phyloP scores from a whole-genome alignment of 2,329 filamentous ascomycete genomes.

The Ophiostoma triangulosporum region DNA sequence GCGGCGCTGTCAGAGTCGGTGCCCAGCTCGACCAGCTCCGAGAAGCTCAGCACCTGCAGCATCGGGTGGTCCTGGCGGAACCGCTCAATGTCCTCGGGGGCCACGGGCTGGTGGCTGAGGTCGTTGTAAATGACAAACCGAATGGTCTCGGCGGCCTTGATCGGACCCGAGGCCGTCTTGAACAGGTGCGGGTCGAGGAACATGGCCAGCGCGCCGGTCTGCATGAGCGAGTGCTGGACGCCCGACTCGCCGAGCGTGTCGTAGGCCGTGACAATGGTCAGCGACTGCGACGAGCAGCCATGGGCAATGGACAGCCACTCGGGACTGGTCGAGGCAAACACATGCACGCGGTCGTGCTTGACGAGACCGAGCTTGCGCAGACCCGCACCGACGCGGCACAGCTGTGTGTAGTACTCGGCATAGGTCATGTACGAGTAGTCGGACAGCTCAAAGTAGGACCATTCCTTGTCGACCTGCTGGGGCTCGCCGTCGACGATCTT shows the following conservation, averaged over 20 bases:
- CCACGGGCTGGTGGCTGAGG: slow-evolving; percentile 34
- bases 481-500: slow-evolving; percentile 75
- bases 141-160: slow-evolving; percentile 43
- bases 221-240: slow-evolving; percentile 70
- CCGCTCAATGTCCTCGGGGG: slow-evolving; percentile 36
- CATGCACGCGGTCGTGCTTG: slow-evolving; percentile 55
- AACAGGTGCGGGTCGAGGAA: slow-evolving; percentile 75
- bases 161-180: slow-evolving; percentile 41
- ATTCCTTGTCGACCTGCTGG: slow-evolving; percentile 74
- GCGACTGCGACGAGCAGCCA: slow-evolving; percentile 64
- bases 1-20: slow-evolving; percentile 52
- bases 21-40: slow-evolving; percentile 42
- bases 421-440: slow-evolving; percentile 66
- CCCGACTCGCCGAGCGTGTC: slow-evolving; percentile 80
- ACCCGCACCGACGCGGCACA: slow-evolving; percentile 56
- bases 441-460: slow-evolving; percentile 78
- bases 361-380: slow-evolving; percentile 61
- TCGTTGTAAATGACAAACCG: slow-evolving; percentile 52
- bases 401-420: slow-evolving; percentile 60
- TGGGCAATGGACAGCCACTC: slow-evolving; percentile 80
- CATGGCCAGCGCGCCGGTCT: slow-evolving; percentile 70
- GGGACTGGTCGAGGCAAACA: slow-evolving; percentile 73
- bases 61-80: slow-evolving; percentile 44
- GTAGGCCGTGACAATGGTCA: slow-evolving; percentile 88
- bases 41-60: slow-evolving; percentile 38